A percentile compares a stretch with the other conserved stretches of the same genome.
These are phyloP conservation scores for Ustilago xerochloae DNA, from an alignment of 1,284 basidiomycete species.

Conservation along the genomic window DNA sequence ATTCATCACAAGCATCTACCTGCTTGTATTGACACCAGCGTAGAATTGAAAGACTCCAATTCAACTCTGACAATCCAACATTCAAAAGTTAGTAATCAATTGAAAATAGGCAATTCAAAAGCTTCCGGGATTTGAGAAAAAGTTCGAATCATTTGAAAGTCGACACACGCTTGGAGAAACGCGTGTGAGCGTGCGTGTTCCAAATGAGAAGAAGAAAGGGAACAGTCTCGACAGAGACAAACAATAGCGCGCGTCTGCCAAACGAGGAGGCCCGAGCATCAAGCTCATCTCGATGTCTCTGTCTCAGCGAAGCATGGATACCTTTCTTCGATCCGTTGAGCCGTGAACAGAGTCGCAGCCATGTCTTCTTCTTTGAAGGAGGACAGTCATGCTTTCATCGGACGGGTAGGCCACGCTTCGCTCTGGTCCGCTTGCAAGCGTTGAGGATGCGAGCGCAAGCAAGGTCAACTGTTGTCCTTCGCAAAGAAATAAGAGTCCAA, in stretches of 20 bases:
- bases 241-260: not conserved
- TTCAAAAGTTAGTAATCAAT: constrained; percentile 12
- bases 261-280: constrained; percentile 11
- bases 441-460: too few relatives aligned
- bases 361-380: too few relatives aligned
- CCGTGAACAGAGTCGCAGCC: not conserved
- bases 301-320: not conserved
- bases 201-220: not conserved
- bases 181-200: too few relatives aligned
- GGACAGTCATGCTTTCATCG: too few relatives aligned
- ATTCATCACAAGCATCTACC: not conserved
- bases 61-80: not conserved
- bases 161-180: not conserved
- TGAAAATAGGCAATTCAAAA: not conserved
- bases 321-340: not conserved
- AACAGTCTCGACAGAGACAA: not conserved
- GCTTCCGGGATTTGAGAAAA: not conserved
- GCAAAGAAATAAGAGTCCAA: too few relatives aligned
- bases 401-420: too few relatives aligned
- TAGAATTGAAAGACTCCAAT: not conserved
- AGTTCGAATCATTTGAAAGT: not conserved
- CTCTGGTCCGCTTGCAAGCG: too few relatives aligned
- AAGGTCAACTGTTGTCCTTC: too few relatives aligned
- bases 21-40: not conserved
- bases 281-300: not conserved